Evolutionary conservation across 108 stramenopile species (phyloP), one percentile per base, ranked within the genome.

Genomic region (Stephanodiscus triporus): DNA sequence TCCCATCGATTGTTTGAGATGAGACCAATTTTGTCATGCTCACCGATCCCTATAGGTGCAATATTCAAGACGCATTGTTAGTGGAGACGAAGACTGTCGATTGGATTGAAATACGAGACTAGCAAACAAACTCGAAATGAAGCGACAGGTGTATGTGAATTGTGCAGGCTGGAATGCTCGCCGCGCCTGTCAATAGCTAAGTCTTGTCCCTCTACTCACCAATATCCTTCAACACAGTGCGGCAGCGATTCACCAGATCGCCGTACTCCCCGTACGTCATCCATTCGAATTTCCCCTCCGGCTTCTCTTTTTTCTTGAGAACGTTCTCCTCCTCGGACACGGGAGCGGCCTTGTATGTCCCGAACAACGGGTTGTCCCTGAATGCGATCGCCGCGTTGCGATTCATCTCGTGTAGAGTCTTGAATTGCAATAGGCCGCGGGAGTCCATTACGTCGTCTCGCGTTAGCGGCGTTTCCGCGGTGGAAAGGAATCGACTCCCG

Each of bases 1-100:
- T 97, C 96, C 85, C 89, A 92, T 37, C 97, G 89, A 72, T 97
- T 97, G 83, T 96, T 96, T 63, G 90, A 77, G 70, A 97, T 96
- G n/a, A 96, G 72, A 16, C 91, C 96, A n/a, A 97, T 88, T 64
- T 90, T 91, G 55, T 82, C 85, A 56, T 78, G 82, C 69, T 89
- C 55, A 29, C 68, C 38, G 47, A 94, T 85, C 26, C 92, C 92
- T 94, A 71, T 55, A 60, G 53, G 50, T 19, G 17, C 17, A 71
- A 19, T 9, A 45, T 14, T 16, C 13, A 45, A 17, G 43, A 45
- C 43, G 43, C 43, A 16, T 45, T 16, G 43, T 45, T 45, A 16
- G 43, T 16, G 43, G 43, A 45, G 43, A 45, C 14, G 43, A 45
- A 45, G 14, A 14, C 2, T 17, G 3, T 45, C 3, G 14, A 45